phyloP scores from a whole-genome alignment of 768 basidiomycete species.

The Panaeolus cyanescens region DNA sequence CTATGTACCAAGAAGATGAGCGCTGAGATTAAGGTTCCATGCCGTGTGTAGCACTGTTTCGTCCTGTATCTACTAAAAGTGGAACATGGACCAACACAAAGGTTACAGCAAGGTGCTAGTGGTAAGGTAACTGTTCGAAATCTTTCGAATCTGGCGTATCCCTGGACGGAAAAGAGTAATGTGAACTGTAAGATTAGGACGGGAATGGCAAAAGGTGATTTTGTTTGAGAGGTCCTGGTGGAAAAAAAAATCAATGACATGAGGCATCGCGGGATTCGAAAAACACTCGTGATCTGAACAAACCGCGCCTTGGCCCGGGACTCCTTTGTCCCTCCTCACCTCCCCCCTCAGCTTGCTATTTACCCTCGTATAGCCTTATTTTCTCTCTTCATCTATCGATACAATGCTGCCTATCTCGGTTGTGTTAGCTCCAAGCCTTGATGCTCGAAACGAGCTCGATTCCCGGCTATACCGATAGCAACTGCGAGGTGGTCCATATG shows the following conservation, averaged over 20 bases:
- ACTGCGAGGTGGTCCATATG: background rate
- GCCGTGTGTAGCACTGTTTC: background rate
- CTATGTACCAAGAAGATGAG: background rate
- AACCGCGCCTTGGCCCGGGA: conserved; percentile 1
- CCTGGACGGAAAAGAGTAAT: conserved; percentile 2
- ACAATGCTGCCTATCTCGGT: conserved; percentile 1
- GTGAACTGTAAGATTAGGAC: background rate
- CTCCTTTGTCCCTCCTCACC: conserved; percentile 1
- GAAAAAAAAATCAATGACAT: background rate
- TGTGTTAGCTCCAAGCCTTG: conserved; percentile 3
- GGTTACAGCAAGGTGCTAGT: background rate
- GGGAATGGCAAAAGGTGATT: background rate
- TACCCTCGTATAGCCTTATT: conserved; percentile 3
- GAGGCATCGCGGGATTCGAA: background rate
- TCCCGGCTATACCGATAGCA: background rate
- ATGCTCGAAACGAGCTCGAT: conserved; percentile 1
- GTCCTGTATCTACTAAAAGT: background rate
- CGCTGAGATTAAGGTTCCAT: conserved; percentile 3
- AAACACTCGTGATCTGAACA: conserved; percentile 1
- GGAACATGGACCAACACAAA: background rate
- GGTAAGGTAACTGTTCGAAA: background rate
- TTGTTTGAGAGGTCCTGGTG: background rate
- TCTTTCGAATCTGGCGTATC: background rate
- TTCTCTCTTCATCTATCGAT: conserved; percentile 1
- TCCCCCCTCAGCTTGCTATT: background rate